A percentile compares a stretch with the other conserved stretches of the same genome.
phyloP scores from a whole-genome alignment of 768 basidiomycete species.

The Xerocomellus chrysenteron region DNA sequence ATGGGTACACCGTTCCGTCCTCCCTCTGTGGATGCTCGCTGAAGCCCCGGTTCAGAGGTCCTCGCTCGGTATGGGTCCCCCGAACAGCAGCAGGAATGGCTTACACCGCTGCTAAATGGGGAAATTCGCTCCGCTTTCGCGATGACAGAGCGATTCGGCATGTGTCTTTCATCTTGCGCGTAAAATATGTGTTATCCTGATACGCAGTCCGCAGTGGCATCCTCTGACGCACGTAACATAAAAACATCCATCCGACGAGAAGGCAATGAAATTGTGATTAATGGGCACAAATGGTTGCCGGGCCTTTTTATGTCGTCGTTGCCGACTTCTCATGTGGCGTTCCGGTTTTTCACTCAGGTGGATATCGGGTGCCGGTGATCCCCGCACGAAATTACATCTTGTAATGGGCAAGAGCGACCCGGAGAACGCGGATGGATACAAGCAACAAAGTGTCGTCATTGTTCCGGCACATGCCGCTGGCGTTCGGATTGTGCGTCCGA shows the following conservation, averaged over 20 bases:
- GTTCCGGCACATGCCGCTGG: conserved; percentile 89
- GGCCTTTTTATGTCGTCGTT: neutral
- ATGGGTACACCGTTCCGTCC: conserved; percentile 61
- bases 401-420: conserved; percentile 96
- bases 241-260: conserved; percentile 81
- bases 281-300: conserved; percentile 90
- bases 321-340: conserved; percentile 12
- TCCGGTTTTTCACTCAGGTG: conserved; percentile 54
- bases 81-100: conserved; percentile 89
- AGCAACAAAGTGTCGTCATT: conserved; percentile 91
- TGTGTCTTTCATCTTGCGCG: neutral
- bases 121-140: conserved; percentile 93
- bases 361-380: conserved; percentile 97
- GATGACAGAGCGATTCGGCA: conserved; percentile 95
- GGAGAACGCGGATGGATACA: conserved; percentile 67
- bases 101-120: conserved; percentile 83
- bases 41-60: conserved; percentile 64
- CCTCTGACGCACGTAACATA: conserved; percentile 95
- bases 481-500: conserved; percentile 86
- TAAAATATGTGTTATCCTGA: conserved; percentile 10
- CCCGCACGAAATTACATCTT: conserved; percentile 83
- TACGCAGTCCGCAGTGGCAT: conserved; percentile 53
- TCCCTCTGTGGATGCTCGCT: neutral
- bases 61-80: conserved; percentile 91
- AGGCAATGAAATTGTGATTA: conserved; percentile 87